Base-by-base conservation (phyloP, 805 yeast species). In the Yarrowia keelungensis region DNA sequence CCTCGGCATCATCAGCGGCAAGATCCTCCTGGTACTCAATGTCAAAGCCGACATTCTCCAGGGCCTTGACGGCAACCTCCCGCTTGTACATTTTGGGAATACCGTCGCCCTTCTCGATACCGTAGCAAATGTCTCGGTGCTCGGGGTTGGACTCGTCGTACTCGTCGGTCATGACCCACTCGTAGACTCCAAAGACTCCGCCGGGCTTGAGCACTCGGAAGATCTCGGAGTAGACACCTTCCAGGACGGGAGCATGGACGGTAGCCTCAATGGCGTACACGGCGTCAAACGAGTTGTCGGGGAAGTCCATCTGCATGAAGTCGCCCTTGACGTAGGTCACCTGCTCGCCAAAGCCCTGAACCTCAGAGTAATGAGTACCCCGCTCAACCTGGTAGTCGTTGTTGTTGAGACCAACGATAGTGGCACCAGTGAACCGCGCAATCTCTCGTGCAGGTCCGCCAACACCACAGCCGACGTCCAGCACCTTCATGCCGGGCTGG, bases 361-460 rank as follows among this genome's bases (percentile, higher is more conserved):
- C 83, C 75, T 85, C 78, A 68, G 98, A 91, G 79, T 92, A 91
- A 80, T 85, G 84, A 78, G 86, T 89, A 70, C 96, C 98, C 79
- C 96, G 91, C 76, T 88, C 93, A 75, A 94, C 89, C 84, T 95
- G 83, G 83, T 95, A 95, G 81, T 95, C 99, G 79, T 95, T 95
- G 84, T 95, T 94, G 84, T 94, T 94, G 75, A 94, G 84, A 65
- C 99, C 99, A 71, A 90, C 90, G 77, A 94, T 84, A 74, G 86
- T 82, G 81, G 92, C 89, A 75, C 89, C 92, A 65, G 98, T 89
- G 83, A 94, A 94, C 78, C 97, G 87, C 71, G 89, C 85, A 76
- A 94, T 94, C 82, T 95, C 97, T 80, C 98, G 89, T 26, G 97
- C 98, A 75, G 99, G 99, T 51, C 99, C 99, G 78, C 99, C 99